Base-by-base conservation (phyloP, 1,139 yeast genomes). In the Sugiyamaella castrensis region DNA sequence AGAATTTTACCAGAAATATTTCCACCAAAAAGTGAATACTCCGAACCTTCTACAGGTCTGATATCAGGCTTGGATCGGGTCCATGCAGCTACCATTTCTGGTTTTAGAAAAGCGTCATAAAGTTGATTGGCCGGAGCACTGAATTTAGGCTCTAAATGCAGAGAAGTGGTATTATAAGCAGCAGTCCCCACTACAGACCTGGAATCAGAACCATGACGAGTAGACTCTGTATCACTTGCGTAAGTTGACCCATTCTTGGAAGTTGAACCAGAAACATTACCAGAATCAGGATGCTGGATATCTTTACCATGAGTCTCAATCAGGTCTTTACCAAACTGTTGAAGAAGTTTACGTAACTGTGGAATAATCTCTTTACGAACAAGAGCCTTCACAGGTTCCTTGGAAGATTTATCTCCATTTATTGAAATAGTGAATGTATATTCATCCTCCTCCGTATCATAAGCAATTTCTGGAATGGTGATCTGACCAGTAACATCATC, bases 401-500 rank as follows among this genome's bases (percentile, higher is more conserved):
- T 76, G 37, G 74, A 76, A 31, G 74, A 70, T 53, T 75, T 71
- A 43, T 73, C 76, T 32, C 67, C 65, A 61, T 82, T 86, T 57
- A 84, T 79, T 64, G 82, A 80, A 51, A 88, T 76, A 46, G 83
- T 84, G 65, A 92, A 92, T 64, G 87, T 96, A 61, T 84, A 84
- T 57, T 89, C 97, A 55, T 84, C 91, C 32, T 72, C 76, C 46
- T 84, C 92, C 13, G 95, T 81, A 67, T 92, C 98, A 66, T 91
- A 92, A n/a, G 97, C 94, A 55, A 94, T 79, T 66, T 94, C 98
- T 2, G 98, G 99, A 41, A 92, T 70, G 4, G 81, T 77, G 53
- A 92, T 82, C 13, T 84, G 75, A 10, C 98, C 99, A 5, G 67
- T 49, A 27, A 65, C 67, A 46, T 72, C 74, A 8, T 65, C 70